Base-by-base conservation (phyloP, 352 stramenopile genomes). In the Pythium sukuiense region DNA sequence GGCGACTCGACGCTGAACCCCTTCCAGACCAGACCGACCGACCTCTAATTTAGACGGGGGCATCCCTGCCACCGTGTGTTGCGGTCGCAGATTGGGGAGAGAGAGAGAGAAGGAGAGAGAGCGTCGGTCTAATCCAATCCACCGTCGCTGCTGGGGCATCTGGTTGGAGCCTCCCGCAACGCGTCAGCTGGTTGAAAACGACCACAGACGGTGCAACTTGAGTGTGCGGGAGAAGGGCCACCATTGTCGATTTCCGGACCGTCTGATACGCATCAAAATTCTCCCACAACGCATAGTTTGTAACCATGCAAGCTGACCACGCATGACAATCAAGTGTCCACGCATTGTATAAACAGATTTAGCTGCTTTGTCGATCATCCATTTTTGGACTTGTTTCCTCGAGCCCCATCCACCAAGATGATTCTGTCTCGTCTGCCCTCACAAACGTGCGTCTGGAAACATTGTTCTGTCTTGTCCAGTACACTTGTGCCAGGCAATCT, bases 141-240 rank as follows among this genome's bases (percentile, higher is more conserved):
- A 43, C 35, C 12, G 35, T 43, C 35, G 35, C 4, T 43, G 45
- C 18, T 29, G 18, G 7, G 4, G 45, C 45, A 52, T 52, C 45
- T 52, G 45, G 45, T 30, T 30, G 45, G 45, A 52, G 45, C n/a
- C 45, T 52, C 45, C 45, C 45, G 45, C 45, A 30, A 52, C n/a
- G 20, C 45, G 45, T 52, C 45, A 52, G 45, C 45, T 52, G 45
- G 45, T 52, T 20, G n/a, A 18, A 29, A 2, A 14, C 16, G 45
- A 9, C n/a, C 45, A 52, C 1, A 52, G 45, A 29, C 11, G 45
- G 45, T 14, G 16, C 45, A 52, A 16, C 7, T n/a, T 6, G 20
- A 14, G 18, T 29, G 45, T 35, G 35, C n/a, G 45, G 45, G 45
- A 52, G 45, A 52, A 52, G 45, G 29, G 45, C 41, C 41, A 26